Base-by-base conservation (phyloP, 441 rosid genomes). In the Gossypium schwendimanii region DNA sequence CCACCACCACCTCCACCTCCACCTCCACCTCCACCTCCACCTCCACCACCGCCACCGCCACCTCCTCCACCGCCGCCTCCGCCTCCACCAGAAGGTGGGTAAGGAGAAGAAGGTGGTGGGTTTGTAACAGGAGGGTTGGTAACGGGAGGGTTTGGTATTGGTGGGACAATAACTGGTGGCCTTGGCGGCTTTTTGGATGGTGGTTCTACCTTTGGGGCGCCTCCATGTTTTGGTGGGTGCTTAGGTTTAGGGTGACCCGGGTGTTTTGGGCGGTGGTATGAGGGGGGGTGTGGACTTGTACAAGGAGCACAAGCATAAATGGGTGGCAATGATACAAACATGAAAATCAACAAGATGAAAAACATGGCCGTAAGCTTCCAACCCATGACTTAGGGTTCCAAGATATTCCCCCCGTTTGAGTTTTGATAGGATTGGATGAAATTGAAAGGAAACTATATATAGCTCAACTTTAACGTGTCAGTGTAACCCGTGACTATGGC, bases 261-360 rank as follows among this genome's bases (percentile, higher is more conserved):
- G 59, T 18, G 14, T 20, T 18, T 54, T 23, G 62, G 62, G 60
- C 70, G 67, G 71, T 70, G 75, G 58, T 52, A 49, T 0, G 83
- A 49, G 1, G 81, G 91, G 44, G 94, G 89, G 23, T 59, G 88
- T 23, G 88, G 89, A 44, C 74, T 82, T 18, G 81, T 75, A 63
- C 98, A 91, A 71, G 90, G 84, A 58, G 26, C 79, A 66, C 92
- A 89, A 68, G 98, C 96, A 67, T 88, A 78, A 26, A 81, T 78
- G 4, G 92, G 92, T 6, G 91, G 94, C 75, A 91, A 55, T 31
- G 91, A 83, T 28, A 84, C 66, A 6, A 84, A 71, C 88, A 85
- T 74, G 76, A 84, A 77, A 76, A 85, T 82, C 88, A 86, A 69
- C 80, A 76, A 78, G 76, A 87, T 80, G 85, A 82, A 84, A 62